Evolutionary conservation across 306 rosid species (phyloP).

Genomic region (Glycine latifolia): DNA sequence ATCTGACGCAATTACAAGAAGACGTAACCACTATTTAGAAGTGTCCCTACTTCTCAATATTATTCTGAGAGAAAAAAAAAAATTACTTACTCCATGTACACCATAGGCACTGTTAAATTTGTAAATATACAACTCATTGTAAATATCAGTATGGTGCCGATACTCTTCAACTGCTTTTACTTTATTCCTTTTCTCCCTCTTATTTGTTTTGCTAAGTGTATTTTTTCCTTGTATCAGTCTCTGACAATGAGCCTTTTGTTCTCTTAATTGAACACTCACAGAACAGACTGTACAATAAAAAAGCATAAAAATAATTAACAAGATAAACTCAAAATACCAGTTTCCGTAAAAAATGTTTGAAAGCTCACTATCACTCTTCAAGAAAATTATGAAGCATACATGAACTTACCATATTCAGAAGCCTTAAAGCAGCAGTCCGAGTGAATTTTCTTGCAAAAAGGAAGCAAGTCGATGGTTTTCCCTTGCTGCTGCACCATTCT

Average conservation of each 20-base stretch:
- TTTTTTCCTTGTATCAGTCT: slow-evolving; percentile 21
- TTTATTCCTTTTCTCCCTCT: slow-evolving; percentile 31
- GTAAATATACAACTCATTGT: slow-evolving; percentile 38
- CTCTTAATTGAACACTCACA: slow-evolving; percentile 38
- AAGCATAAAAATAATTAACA: slow-evolving; percentile 32
- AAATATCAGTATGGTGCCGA: slow-evolving; percentile 37
- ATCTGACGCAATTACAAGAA: neutral
- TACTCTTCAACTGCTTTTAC: neutral
- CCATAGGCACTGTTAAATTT: neutral
- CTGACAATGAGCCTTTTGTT: neutral
- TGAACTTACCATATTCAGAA: slow-evolving; percentile 70
- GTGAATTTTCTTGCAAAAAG: slow-evolving; percentile 96
- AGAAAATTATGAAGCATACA: too few species aligned
- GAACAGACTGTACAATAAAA: slow-evolving; percentile 60
- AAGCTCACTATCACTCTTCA: too few species aligned
- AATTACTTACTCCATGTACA: too few species aligned
- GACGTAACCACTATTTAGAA: too few species aligned
- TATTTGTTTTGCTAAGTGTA: neutral
- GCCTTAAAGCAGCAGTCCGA: slow-evolving; percentile 91
- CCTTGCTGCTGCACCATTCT: slow-evolving; percentile 96
- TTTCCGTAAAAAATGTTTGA: too few species aligned
- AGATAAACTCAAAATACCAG: too few species aligned
- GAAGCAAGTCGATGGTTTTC: slow-evolving; percentile 87
- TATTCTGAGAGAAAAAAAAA: too few species aligned
- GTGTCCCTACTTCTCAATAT: too few species aligned